Evolutionary conservation across 176 grass and related monocot species (phyloP).

Genomic region (Tillandsia leiboldiana): DNA sequence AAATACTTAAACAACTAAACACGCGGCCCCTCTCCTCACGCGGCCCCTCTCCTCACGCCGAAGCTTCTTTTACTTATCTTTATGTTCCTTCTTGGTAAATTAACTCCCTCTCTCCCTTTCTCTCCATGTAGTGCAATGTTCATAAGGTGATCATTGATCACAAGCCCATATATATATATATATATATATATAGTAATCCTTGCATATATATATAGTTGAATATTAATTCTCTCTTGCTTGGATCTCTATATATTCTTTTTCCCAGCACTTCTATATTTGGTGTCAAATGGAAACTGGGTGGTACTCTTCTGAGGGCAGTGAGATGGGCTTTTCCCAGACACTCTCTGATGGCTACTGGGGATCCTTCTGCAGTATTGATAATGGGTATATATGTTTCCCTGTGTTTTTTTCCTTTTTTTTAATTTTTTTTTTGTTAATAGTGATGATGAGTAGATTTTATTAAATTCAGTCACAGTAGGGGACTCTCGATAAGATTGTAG

Average conservation of each 20-base stretch:
- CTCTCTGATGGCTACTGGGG: background rate
- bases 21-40: background rate
- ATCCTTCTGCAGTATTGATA: background rate
- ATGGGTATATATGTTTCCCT: conserved; percentile 3
- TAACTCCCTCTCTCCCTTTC: no score
- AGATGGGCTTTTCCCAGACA: background rate
- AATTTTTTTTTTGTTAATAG: background rate
- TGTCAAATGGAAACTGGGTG: background rate
- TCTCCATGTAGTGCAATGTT: no score
- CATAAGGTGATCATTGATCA: no score
- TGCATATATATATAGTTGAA: no score
- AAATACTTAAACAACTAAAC: background rate
- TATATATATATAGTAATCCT: no score
- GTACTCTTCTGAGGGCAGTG: background rate
- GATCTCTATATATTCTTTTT: background rate
- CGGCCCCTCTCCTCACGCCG: background rate
- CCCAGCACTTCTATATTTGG: background rate
- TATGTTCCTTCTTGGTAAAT: no score
- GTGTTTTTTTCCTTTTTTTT: conserved; percentile 3
- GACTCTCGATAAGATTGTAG: no score
- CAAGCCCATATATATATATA: no score
- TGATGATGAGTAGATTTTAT: background rate
- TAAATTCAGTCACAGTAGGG: no score
- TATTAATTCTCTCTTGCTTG: background rate
- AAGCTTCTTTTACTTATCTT: background rate